A percentile compares a stretch with the other conserved stretches of the same genome.
These are phyloP conservation scores for Cordyceps cicadae DNA, from an alignment of 2,329 filamentous ascomycete genomes.

Conservation along the genomic window DNA sequence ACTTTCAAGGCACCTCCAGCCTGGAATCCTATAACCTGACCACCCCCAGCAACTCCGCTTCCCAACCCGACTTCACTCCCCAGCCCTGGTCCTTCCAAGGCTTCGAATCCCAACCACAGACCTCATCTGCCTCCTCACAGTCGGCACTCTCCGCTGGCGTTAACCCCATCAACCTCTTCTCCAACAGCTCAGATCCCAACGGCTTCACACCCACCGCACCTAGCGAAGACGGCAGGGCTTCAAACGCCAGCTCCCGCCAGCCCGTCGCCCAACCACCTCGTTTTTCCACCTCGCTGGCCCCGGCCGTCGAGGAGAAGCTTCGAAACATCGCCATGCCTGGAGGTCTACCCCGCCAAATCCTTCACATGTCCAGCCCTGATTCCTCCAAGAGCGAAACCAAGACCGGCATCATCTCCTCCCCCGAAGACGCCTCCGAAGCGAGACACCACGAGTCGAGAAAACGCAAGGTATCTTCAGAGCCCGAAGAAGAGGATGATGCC, in stretches of 20 bases:
- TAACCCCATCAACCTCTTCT: slow-evolving; percentile 19
- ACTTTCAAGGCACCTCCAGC: slow-evolving; percentile 39
- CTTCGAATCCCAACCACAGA: slow-evolving; percentile 25
- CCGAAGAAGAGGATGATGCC: slow-evolving; percentile 27
- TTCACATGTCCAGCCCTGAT: slow-evolving; percentile 49
- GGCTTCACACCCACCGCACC: slow-evolving; percentile 24
- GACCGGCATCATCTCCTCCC: slow-evolving; percentile 47
- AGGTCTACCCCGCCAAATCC: slow-evolving; percentile 52
- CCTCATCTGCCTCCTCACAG: not conserved
- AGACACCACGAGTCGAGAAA: slow-evolving; percentile 49
- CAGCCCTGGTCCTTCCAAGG: slow-evolving; percentile 28
- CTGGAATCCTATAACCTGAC: slow-evolving; percentile 36
- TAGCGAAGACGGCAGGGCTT: slow-evolving; percentile 17
- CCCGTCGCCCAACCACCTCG: not conserved
- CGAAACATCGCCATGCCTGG: slow-evolving; percentile 57
- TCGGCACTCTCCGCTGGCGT: slow-evolving; percentile 24
- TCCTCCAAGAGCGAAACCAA: slow-evolving; percentile 43
- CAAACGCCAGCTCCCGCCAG: not conserved
- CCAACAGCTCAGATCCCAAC: slow-evolving; percentile 20
- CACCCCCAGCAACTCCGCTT: slow-evolving; percentile 27
- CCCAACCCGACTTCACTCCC: slow-evolving; percentile 25
- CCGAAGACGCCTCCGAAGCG: slow-evolving; percentile 42
- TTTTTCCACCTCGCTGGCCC: slow-evolving; percentile 34
- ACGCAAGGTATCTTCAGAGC: slow-evolving; percentile 58
- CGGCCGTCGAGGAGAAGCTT: slow-evolving; percentile 52